Evolutionary conservation across 768 basidiomycete genomes (phyloP).

Genomic region (Phanerochaete carnosa): DNA sequence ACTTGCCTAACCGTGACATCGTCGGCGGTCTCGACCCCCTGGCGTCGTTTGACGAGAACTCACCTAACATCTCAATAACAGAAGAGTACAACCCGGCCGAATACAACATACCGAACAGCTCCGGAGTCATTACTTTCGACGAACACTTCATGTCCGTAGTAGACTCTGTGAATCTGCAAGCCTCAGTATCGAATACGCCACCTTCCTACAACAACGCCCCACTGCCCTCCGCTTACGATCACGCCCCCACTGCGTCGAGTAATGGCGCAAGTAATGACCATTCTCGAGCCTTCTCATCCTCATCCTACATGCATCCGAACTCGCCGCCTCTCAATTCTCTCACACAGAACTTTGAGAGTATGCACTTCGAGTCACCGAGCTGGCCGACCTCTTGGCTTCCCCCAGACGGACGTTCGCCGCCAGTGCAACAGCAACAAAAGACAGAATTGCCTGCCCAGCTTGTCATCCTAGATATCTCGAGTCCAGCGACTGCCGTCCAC

Average conservation of each 20-base stretch:
- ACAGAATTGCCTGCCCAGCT: slow-evolving; percentile 63
- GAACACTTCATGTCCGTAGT: slow-evolving; percentile 43
- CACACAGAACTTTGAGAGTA: slow-evolving; percentile 52
- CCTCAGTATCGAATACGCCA: slow-evolving; percentile 39
- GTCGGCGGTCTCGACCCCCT: slow-evolving; percentile 36
- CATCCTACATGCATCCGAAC: slow-evolving; percentile 48
- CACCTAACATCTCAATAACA: slow-evolving; percentile 30
- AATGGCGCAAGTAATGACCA: slow-evolving; percentile 49
- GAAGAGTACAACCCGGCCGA: slow-evolving; percentile 71
- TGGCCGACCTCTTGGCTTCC: slow-evolving; percentile 49
- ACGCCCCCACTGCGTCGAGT: slow-evolving; percentile 58
- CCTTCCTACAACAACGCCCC: slow-evolving; percentile 32
- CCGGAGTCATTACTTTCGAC: slow-evolving; percentile 55
- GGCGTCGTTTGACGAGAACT: slow-evolving; percentile 47
- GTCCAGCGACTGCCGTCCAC: slow-evolving; percentile 28
- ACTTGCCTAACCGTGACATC: slow-evolving; percentile 40
- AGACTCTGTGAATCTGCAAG: slow-evolving; percentile 28
- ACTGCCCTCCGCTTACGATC: slow-evolving; percentile 47
- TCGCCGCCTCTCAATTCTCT: slow-evolving; percentile 55
- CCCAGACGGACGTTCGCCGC: slow-evolving; percentile 35
- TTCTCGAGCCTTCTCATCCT: slow-evolving; percentile 65
- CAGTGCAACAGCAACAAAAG: slow-evolving; percentile 40
- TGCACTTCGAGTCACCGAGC: slow-evolving; percentile 63
- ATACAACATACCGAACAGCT: slow-evolving; percentile 55
- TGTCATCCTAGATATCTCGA: slow-evolving; percentile 53